Evolutionary conservation across 768 basidiomycete species (phyloP).

Genomic region (Mycena belliarum): DNA sequence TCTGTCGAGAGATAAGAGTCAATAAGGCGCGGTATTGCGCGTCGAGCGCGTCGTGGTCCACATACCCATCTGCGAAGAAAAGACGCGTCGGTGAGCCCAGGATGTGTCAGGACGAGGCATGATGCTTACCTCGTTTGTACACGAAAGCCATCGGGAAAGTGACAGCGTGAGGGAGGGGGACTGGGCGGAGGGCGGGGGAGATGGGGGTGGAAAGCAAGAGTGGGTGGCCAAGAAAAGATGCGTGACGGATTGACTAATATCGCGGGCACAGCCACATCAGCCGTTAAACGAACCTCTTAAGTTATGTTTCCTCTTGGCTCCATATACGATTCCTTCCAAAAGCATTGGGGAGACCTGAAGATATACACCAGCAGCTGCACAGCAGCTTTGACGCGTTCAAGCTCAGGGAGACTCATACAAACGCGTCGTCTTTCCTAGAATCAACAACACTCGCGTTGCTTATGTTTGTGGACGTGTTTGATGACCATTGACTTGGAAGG

Average conservation of each 20-base stretch:
- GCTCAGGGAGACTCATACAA: no score
- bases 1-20: conserved; percentile 33
- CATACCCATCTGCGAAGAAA: conserved; percentile 47
- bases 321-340: no score
- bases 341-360: no score
- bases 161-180: background rate
- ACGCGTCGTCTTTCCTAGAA: background rate
- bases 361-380: rapidly evolving
- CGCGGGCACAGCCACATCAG: conserved; percentile 14
- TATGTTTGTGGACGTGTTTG: conserved; percentile 11
- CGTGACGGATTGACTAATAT: conserved; percentile 9
- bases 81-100: conserved; percentile 8
- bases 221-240: background rate
- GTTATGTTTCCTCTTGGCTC: no score
- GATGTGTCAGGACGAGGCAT: background rate
- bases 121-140: conserved; percentile 17
- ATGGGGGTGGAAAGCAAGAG: conserved; percentile 5
- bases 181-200: background rate
- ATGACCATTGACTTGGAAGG: background rate
- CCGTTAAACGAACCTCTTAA: background rate
- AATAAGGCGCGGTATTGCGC: conserved; percentile 38
- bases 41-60: conserved; percentile 25
- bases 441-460: background rate
- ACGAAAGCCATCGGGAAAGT: conserved; percentile 17
- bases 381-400: background rate